A percentile compares a stretch with the other conserved stretches of the same genome.
These are phyloP conservation scores for Tylopilus vinaceipallidus DNA, from an alignment of 768 basidiomycete species.

Conservation along the genomic window DNA sequence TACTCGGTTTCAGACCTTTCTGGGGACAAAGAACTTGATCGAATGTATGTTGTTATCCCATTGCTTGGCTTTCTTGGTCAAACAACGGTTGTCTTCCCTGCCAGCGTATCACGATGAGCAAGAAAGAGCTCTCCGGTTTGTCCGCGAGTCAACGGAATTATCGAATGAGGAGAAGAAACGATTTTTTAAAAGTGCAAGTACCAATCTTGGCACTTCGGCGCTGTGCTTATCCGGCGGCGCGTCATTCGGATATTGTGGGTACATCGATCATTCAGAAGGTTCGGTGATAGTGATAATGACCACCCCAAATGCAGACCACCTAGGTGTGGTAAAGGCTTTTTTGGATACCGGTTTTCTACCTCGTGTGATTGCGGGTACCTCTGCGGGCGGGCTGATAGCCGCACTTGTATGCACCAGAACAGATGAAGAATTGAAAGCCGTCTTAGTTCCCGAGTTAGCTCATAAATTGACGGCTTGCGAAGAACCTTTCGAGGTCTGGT, in stretches of 20 bases:
- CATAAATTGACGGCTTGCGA: slow-evolving; percentile 80
- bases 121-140: slow-evolving; percentile 68
- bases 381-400: slow-evolving; percentile 83
- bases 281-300: background rate
- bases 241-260: slow-evolving; percentile 85
- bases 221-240: slow-evolving; percentile 96
- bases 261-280: slow-evolving; percentile 4
- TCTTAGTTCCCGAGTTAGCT: slow-evolving; percentile 83
- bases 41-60: slow-evolving; percentile 54
- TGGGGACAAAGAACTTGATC: slow-evolving; percentile 87
- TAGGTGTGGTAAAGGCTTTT: slow-evolving; percentile 91
- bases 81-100: background rate
- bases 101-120: slow-evolving; percentile 83
- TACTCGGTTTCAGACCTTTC: slow-evolving; percentile 64
- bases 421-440: slow-evolving; percentile 74
- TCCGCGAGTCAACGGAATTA: slow-evolving; percentile 71
- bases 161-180: slow-evolving; percentile 85
- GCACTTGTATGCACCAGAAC: slow-evolving; percentile 83
- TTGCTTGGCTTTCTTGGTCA: background rate
- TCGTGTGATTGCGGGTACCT: slow-evolving; percentile 91
- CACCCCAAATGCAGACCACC: slow-evolving; percentile 55
- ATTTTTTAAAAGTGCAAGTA: slow-evolving; percentile 88
- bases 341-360: slow-evolving; percentile 84
- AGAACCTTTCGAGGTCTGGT: slow-evolving; percentile 70
- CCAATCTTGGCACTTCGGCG: slow-evolving; percentile 88